A percentile compares a stretch with the other conserved stretches of the same genome.
Conservation (phyloP, 768 basidiomycete species). For the Termitomyces sp. region DNA sequence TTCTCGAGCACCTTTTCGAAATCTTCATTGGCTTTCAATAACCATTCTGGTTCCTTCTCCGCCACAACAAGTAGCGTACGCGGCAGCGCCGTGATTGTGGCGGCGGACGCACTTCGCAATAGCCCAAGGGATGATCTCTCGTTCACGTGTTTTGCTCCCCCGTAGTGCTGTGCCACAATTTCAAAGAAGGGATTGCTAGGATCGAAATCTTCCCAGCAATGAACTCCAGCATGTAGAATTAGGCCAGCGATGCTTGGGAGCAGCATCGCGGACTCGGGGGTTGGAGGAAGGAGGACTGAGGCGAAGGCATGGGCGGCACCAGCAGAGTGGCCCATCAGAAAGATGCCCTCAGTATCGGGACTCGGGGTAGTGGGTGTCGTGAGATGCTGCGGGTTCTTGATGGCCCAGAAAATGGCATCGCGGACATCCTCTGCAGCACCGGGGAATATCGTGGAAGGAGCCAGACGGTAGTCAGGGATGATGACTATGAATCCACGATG, state of each 20-base stretch:
- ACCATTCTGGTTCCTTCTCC: conserved; percentile 52
- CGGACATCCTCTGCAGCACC: conserved; percentile 54
- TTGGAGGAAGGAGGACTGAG: conserved; percentile 36
- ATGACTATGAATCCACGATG: conserved; percentile 57
- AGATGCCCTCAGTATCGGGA: conserved; percentile 42
- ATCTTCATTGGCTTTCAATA: conserved; percentile 32
- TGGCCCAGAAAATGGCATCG: conserved; percentile 57
- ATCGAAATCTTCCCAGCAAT: conserved; percentile 31
- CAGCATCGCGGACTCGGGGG: conserved; percentile 27
- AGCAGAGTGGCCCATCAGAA: conserved; percentile 61
- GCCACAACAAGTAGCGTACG: conserved; percentile 46
- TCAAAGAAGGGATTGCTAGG: conserved; percentile 23
- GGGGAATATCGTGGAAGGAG: conserved; percentile 57
- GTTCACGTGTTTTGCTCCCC: conserved; percentile 32
- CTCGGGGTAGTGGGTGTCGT: conserved; percentile 26
- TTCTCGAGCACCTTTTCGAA: conserved; percentile 41
- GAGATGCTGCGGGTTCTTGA: conserved; percentile 34
- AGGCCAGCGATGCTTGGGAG: conserved; percentile 41
- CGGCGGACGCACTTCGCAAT: conserved; percentile 33
- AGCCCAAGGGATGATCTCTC: conserved; percentile 42
- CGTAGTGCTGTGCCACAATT: conserved; percentile 37
- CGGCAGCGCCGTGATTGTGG: conserved; percentile 40
- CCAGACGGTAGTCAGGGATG: conserved; percentile 69
- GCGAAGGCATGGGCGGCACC: conserved; percentile 53
- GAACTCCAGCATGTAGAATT: conserved; percentile 47